Conservation (phyloP, 1,139 yeast genomes). For the Saccharomycopsis crataegensis region DNA sequence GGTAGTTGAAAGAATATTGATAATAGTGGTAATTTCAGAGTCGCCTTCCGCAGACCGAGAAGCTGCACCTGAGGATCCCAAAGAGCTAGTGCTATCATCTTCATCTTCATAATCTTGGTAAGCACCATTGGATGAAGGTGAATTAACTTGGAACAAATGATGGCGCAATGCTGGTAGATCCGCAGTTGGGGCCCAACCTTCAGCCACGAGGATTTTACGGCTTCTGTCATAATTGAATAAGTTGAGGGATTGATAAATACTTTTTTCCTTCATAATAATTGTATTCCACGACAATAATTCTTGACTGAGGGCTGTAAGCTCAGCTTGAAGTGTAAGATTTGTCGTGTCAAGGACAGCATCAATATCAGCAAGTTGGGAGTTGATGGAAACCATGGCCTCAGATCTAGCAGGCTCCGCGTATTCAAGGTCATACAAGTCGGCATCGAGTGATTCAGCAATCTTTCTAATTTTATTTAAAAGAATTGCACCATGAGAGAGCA, state of each 20-base stretch:
- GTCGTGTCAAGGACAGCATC: conserved; percentile 69
- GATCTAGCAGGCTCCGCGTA: conserved; percentile 51
- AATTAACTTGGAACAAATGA: conserved; percentile 22
- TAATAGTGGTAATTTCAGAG: conserved; percentile 35
- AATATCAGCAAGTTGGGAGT: conserved; percentile 53
- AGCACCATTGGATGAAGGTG: not conserved
- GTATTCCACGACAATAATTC: conserved; percentile 68
- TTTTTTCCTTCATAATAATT: conserved; percentile 60
- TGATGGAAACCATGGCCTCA: conserved; percentile 50
- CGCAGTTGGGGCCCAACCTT: conserved; percentile 81
- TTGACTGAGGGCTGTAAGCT: conserved; percentile 65
- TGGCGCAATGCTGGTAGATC: conserved; percentile 31
- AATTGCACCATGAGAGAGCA: conserved; percentile 81
- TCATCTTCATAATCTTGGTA: conserved; percentile 8
- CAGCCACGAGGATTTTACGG: conserved; percentile 88
- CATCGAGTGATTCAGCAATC: conserved; percentile 81
- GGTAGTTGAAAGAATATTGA: conserved; percentile 57
- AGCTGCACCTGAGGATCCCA: not conserved
- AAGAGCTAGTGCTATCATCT: not conserved
- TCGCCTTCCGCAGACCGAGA: conserved; percentile 10
- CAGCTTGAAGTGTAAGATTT: conserved; percentile 60
- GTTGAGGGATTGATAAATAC: conserved; percentile 69
- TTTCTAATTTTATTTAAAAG: conserved; percentile 60
- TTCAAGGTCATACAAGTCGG: conserved; percentile 61
- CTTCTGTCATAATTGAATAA: conserved; percentile 78